Conservation (phyloP, 176 grass and related monocot genomes). For the Sorghum bicolor region DNA sequence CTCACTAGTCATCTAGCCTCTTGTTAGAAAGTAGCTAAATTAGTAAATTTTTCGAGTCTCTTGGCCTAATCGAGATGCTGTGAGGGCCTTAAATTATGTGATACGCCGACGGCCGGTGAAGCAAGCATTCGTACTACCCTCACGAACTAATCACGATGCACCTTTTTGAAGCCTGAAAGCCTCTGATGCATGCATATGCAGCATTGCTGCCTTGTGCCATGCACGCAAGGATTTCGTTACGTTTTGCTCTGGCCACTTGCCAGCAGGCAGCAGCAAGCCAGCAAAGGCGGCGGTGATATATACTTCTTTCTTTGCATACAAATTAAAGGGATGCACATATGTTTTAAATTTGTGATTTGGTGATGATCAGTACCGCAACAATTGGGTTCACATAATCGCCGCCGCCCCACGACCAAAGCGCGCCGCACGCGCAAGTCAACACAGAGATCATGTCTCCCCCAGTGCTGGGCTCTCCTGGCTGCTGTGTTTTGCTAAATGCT, state of each 20-base stretch:
- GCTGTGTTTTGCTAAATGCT: background rate
- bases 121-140: no score
- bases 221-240: background rate
- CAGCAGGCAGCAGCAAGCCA: slow-evolving; percentile 26
- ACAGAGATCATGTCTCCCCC: background rate
- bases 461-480: background rate
- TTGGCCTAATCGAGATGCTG: no score
- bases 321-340: background rate
- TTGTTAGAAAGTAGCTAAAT: no score
- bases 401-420: slow-evolving; percentile 21
- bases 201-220: background rate
- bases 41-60: no score
- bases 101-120: no score
- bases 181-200: background rate
- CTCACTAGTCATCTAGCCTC: no score
- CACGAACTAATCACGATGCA: background rate
- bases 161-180: background rate
- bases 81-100: no score
- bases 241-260: no score
- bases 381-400: background rate
- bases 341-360: background rate
- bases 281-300: slow-evolving; percentile 14
- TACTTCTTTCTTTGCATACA: slow-evolving; percentile 20
- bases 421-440: background rate
- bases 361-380: background rate